Evolutionary conservation across 2,329 filamentous ascomycete species (phyloP).

Genomic region (Aspergillus novofumigatus): DNA sequence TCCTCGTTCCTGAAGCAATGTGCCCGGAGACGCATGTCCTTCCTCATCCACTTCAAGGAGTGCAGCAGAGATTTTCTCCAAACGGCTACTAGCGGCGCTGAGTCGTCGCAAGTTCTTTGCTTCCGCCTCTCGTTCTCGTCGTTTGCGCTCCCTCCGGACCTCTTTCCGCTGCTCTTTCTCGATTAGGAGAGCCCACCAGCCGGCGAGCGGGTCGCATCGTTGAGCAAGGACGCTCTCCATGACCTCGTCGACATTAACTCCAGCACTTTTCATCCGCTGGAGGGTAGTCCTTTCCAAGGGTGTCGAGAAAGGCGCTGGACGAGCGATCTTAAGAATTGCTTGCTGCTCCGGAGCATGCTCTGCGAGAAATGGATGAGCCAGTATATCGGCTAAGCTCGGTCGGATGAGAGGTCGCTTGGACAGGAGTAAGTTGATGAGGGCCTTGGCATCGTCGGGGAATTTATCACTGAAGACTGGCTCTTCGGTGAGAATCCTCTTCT

Average conservation of each 20-base stretch:
- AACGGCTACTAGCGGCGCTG: constrained; percentile 81
- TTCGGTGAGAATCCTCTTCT: constrained; percentile 75
- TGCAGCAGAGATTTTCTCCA: constrained; percentile 74
- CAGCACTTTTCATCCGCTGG: constrained; percentile 86
- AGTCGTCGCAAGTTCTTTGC: constrained; percentile 73
- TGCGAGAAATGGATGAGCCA: constrained; percentile 80
- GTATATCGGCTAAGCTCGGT: constrained; percentile 76
- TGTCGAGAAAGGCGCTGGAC: constrained; percentile 78
- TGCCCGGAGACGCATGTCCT: constrained; percentile 46
- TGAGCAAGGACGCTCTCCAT: constrained; percentile 91
- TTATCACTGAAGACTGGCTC: constrained; percentile 82
- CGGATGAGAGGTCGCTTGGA: constrained; percentile 85
- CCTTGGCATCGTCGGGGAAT: constrained; percentile 71
- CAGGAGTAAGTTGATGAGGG: constrained; percentile 73
- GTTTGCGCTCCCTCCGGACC: constrained; percentile 70
- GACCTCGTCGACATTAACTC: constrained; percentile 88
- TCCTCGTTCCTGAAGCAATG: constrained; percentile 66
- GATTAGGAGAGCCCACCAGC: constrained; percentile 92
- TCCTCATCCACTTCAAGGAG: constrained; percentile 78
- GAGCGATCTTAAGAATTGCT: constrained; percentile 77
- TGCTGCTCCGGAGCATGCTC: constrained; percentile 87
- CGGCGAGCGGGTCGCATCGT: constrained; percentile 81
- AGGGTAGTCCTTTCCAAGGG: constrained; percentile 84
- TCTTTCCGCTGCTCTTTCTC: constrained; percentile 94
- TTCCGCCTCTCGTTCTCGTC: constrained; percentile 79